phyloP scores from a whole-genome alignment of 805 yeast species.

The Scheffersomyces amazonensis region DNA sequence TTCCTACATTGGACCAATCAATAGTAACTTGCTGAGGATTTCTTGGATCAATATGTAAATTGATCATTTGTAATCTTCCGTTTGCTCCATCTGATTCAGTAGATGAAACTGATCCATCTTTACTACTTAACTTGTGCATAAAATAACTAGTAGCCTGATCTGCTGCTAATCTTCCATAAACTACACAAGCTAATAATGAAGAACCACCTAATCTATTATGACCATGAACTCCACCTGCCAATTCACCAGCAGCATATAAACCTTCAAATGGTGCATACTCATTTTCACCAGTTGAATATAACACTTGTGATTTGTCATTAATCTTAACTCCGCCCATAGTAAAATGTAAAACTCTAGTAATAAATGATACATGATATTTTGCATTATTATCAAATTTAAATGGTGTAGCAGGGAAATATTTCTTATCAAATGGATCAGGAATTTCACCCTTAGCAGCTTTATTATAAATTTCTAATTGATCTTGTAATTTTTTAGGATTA shows the following conservation, averaged over 20 bases:
- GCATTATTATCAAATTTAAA: conserved; percentile 28
- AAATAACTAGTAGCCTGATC: conserved; percentile 36
- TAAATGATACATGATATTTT: conserved; percentile 48
- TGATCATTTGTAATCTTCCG: conserved; percentile 39
- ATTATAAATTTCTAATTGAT: conserved; percentile 40
- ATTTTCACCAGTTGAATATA: conserved; percentile 20
- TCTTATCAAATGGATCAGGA: conserved; percentile 44
- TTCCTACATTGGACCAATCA: conserved; percentile 21
- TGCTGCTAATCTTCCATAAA: conserved; percentile 42
- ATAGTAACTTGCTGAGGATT: conserved; percentile 26
- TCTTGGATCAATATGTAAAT: conserved; percentile 42
- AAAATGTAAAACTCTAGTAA: conserved; percentile 62
- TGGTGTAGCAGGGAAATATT: conserved; percentile 48
- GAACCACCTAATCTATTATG: conserved; percentile 44
- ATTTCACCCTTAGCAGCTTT: conserved; percentile 39
- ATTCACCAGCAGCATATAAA: conserved; percentile 43
- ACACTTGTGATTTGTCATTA: conserved; percentile 46
- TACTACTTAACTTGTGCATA: conserved; percentile 25
- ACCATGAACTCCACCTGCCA: conserved; percentile 47
- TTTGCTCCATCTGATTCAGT: conserved; percentile 15
- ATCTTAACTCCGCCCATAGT: conserved; percentile 73
- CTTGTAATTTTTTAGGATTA: conserved; percentile 17
- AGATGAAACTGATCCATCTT: conserved; percentile 3
- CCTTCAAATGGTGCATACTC: conserved; percentile 27
- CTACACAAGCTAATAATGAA: conserved; percentile 44